Conservation (phyloP, 176 grass and related monocot species). For the Aegilops sharonensis region DNA sequence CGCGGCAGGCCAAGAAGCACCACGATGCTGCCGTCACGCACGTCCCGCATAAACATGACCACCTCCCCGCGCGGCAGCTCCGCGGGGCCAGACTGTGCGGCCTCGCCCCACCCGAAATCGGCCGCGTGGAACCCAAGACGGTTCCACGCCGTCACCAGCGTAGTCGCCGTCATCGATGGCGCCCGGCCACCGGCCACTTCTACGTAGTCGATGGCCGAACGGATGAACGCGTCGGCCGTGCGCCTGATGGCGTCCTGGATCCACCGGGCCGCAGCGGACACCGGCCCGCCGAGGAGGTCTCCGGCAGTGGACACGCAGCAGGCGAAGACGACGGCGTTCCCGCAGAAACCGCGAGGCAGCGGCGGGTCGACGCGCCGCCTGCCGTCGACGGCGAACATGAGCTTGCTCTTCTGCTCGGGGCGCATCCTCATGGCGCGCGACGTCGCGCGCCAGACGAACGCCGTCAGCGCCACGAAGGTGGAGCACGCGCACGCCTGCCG, state of each 20-base stretch:
- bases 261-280: conserved; percentile 16
- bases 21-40: conserved; percentile 22
- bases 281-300: conserved; percentile 22
- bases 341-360: conserved; percentile 45
- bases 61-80: conserved; percentile 52
- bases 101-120: conserved; percentile 53
- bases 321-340: conserved; percentile 44
- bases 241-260: conserved; percentile 29
- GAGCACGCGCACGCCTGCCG: conserved; percentile 11
- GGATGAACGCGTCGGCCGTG: conserved; percentile 41
- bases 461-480: conserved; percentile 47
- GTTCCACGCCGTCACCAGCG: conserved; percentile 50
- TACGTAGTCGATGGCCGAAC: conserved; percentile 53
- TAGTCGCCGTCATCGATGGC: conserved; percentile 40
- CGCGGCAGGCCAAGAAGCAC: conserved; percentile 42
- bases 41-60: conserved; percentile 34
- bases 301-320: conserved; percentile 44
- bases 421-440: conserved; percentile 36
- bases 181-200: conserved; percentile 30
- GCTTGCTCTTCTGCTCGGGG: conserved; percentile 45
- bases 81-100: conserved; percentile 29
- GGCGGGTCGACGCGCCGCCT: conserved; percentile 42
- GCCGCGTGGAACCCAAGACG: conserved; percentile 31
- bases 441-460: conserved; percentile 44
- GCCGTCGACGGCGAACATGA: conserved; percentile 52